These are phyloP conservation scores for Tuber microsphaerosporum DNA, from an alignment of 495 filamentous ascomycete genomes.

Conservation along the genomic window DNA sequence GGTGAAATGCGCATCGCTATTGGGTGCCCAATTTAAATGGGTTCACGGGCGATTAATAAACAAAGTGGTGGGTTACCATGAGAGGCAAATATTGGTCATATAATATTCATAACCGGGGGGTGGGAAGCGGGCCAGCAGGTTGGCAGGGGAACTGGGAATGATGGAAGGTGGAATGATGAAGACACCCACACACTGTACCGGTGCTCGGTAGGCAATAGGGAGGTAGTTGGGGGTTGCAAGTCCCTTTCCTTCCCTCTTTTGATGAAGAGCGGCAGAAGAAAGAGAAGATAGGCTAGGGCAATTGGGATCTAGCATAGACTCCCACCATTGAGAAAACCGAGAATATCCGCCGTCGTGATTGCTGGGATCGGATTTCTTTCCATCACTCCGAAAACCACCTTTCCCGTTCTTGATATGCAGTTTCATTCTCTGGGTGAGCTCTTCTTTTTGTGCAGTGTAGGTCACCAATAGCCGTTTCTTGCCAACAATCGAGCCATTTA, in stretches of 20 bases:
- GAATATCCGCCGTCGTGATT: background rate
- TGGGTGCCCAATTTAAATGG: no score
- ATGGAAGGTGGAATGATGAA: background rate
- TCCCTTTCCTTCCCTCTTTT: background rate
- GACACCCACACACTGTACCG: background rate
- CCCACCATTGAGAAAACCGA: no score
- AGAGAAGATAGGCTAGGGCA: background rate
- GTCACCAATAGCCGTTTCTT: constrained; percentile 39
- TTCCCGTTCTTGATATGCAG: background rate
- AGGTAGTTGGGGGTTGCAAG: background rate
- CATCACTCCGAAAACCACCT: background rate
- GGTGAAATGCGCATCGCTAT: no score
- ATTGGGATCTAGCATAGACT: background rate
- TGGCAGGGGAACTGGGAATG: background rate
- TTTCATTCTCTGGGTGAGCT: constrained; percentile 40
- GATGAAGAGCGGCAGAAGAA: background rate
- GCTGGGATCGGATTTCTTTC: background rate
- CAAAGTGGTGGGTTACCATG: no score
- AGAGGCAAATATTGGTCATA: no score
- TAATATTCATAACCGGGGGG: no score
- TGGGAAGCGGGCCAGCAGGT: background rate
- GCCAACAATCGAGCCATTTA: constrained; percentile 60
- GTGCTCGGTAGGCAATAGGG: background rate
- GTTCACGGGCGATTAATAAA: no score
- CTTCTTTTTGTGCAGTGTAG: constrained; percentile 40